Conservation (phyloP, 768 basidiomycete genomes). For the Suillus hirtellus region DNA sequence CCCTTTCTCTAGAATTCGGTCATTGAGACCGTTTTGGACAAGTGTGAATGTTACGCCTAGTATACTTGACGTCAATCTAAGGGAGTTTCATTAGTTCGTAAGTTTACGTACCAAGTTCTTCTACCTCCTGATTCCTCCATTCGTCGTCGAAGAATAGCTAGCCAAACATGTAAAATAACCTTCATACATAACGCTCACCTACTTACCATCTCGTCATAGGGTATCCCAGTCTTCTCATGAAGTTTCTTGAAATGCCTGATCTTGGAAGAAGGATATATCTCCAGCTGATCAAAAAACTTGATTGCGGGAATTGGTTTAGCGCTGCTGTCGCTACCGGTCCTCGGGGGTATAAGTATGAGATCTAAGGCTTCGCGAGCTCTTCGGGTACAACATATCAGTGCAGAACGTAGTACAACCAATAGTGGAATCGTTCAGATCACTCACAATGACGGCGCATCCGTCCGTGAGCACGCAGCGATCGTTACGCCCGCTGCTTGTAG, state of each 20-base stretch:
- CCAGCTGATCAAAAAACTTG: slow-evolving; percentile 65
- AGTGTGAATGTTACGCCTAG: slow-evolving; percentile 81
- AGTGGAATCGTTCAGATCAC: slow-evolving; percentile 20
- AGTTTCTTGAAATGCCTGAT: slow-evolving; percentile 76
- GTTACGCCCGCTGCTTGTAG: slow-evolving; percentile 49
- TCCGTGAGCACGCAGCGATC: slow-evolving; percentile 77
- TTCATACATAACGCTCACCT: not conserved
- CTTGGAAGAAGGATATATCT: slow-evolving; percentile 84
- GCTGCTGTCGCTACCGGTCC: slow-evolving; percentile 21
- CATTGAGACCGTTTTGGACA: slow-evolving; percentile 62
- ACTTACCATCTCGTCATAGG: slow-evolving; percentile 77
- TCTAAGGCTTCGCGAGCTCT: slow-evolving; percentile 79
- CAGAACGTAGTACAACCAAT: not conserved
- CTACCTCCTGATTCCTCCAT: slow-evolving; percentile 54
- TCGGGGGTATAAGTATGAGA: slow-evolving; percentile 54
- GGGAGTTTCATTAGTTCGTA: not conserved
- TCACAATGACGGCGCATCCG: slow-evolving; percentile 66
- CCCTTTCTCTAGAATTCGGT: slow-evolving; percentile 68
- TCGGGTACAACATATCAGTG: slow-evolving; percentile 1
- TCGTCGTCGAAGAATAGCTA: slow-evolving; percentile 79
- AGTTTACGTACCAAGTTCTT: slow-evolving; percentile 46
- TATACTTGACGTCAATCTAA: not conserved
- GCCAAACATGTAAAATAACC: not conserved
- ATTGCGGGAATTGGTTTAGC: slow-evolving; percentile 46
- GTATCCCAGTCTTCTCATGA: slow-evolving; percentile 71